These are phyloP conservation scores for Fistulinella prunicolor DNA, from an alignment of 768 basidiomycete species.

Conservation along the genomic window DNA sequence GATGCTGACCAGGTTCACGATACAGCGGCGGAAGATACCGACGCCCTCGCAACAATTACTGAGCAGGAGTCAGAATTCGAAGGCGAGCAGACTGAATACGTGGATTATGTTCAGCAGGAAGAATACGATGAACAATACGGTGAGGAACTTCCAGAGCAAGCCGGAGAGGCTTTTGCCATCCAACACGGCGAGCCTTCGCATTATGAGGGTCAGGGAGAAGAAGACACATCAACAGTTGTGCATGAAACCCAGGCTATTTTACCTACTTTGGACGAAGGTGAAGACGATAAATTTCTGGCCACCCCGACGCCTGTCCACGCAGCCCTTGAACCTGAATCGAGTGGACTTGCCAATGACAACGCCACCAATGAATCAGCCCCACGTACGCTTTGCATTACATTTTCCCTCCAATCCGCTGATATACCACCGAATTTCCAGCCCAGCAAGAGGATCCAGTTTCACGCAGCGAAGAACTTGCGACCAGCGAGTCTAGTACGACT, in stretches of 20 bases:
- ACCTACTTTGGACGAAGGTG: constrained; percentile 13
- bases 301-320: constrained; percentile 14
- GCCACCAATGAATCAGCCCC: not conserved
- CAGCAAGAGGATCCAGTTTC: not conserved
- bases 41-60: constrained; percentile 7
- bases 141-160: constrained; percentile 34
- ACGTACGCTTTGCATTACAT: constrained; percentile 8
- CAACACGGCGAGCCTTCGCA: constrained; percentile 20
- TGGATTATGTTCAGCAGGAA: constrained; percentile 31
- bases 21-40: constrained; percentile 20
- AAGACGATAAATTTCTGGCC: constrained; percentile 6
- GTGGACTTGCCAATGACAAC: not conserved
- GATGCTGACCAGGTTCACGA: constrained; percentile 32
- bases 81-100: constrained; percentile 34
- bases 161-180: constrained; percentile 10
- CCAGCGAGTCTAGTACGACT: constrained; percentile 6
- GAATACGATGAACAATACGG: constrained; percentile 37
- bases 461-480: not conserved
- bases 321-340: constrained; percentile 8
- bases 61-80: constrained; percentile 17
- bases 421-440: constrained; percentile 8
- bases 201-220: constrained; percentile 25
- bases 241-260: constrained; percentile 17
- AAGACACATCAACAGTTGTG: constrained; percentile 14
- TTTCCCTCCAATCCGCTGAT: too few relatives aligned